These are phyloP conservation scores for Warburgia ugandensis DNA, from an alignment of 164 flowering plant genomes.

Conservation along the genomic window DNA sequence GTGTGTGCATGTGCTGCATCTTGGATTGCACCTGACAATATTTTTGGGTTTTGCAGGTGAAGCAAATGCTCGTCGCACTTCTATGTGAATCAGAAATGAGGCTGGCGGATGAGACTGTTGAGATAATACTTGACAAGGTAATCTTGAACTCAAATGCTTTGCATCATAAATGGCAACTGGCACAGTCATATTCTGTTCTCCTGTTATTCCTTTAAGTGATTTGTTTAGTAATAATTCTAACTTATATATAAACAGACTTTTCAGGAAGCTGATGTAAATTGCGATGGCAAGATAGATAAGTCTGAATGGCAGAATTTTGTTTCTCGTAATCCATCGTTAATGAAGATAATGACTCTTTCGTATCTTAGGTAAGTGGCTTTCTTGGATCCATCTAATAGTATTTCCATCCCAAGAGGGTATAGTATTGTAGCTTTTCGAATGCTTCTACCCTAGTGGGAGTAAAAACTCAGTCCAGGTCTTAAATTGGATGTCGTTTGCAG, in stretches of 20 bases:
- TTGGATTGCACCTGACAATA: no score
- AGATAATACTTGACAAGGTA: conserved; percentile 82
- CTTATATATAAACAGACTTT: conserved; percentile 51
- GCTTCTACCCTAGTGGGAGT: neutral
- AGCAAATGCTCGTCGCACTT: conserved; percentile 95
- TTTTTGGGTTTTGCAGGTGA: conserved; percentile 69
- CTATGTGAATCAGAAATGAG: conserved; percentile 90
- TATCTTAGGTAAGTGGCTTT: conserved; percentile 40
- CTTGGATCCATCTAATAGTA: neutral
- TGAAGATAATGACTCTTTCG: conserved; percentile 78
- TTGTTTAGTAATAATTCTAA: neutral
- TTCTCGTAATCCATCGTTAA: conserved; percentile 55
- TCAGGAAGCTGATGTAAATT: conserved; percentile 66
- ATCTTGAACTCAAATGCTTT: neutral
- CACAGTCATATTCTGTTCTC: neutral
- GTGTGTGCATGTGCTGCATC: neutral
- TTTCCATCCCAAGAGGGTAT: neutral
- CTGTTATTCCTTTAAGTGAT: no score
- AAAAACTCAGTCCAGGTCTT: no score
- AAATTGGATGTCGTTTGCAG: no score
- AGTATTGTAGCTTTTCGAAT: neutral
- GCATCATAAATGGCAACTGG: neutral
- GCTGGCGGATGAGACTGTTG: conserved; percentile 87
- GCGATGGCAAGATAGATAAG: conserved; percentile 84
- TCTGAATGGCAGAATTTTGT: conserved; percentile 86